Percentiles rank a stretch among this genome's conserved stretches.
These are phyloP conservation scores for Triticum dicoccoides DNA, from an alignment of 176 grass and related monocot genomes.

Conservation along the genomic window DNA sequence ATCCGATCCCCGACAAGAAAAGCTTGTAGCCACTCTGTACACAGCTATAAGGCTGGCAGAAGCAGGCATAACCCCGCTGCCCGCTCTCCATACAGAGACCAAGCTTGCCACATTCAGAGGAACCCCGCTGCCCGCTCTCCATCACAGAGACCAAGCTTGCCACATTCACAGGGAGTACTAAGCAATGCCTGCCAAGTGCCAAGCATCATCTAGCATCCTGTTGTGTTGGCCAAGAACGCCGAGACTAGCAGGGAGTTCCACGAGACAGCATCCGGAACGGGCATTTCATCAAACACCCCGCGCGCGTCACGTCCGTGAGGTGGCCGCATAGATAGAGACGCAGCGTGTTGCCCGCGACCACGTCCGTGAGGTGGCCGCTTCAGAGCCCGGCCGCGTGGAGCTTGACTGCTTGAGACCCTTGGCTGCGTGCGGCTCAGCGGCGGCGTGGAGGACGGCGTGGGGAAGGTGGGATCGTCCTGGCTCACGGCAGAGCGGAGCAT, in stretches of 20 bases:
- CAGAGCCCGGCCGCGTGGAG: too few relatives aligned
- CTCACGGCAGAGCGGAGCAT: too few relatives aligned
- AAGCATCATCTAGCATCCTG: conserved; percentile 32
- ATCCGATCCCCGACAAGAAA: conserved; percentile 32
- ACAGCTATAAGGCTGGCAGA: conserved; percentile 77
- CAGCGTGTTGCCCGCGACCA: too few relatives aligned
- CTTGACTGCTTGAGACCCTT: too few relatives aligned
- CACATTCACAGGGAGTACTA: conserved; percentile 30
- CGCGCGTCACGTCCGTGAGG: neutral
- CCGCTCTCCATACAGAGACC: too few relatives aligned
- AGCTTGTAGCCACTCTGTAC: conserved; percentile 49
- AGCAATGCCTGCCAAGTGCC: conserved; percentile 28
- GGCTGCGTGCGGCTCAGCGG: too few relatives aligned
- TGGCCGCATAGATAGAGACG: too few relatives aligned
- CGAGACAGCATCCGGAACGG: conserved; percentile 50
- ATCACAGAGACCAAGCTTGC: conserved; percentile 50
- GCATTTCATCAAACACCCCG: conserved; percentile 69
- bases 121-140: neutral
- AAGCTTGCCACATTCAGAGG: too few relatives aligned
- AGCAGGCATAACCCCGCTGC: conserved; percentile 36
- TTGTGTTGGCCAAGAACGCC: conserved; percentile 33
- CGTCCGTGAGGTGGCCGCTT: too few relatives aligned
- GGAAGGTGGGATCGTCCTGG: too few relatives aligned
- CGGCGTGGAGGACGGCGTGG: too few relatives aligned
- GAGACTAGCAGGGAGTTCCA: conserved; percentile 23